Evolutionary conservation across 768 basidiomycete species (phyloP), one percentile per base, ranked within the genome.

Genomic region (Mycena floridula): DNA sequence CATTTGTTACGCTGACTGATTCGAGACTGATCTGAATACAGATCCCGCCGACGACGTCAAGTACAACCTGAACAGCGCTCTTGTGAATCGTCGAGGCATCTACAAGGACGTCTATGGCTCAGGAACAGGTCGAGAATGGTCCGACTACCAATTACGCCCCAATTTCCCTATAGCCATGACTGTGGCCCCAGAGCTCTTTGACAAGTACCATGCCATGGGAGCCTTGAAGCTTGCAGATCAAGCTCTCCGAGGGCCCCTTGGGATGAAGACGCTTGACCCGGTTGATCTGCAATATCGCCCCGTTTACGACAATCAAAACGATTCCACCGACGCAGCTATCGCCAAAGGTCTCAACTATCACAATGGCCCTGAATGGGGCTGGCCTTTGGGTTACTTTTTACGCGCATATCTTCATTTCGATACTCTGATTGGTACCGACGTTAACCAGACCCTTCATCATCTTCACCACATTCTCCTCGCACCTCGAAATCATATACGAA

Each of bases 91-190:
- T 12, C 77, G 96, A 46, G 96, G 95, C 4, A 95, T 97, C 58
- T 99, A 98, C 74, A 99, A 99, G 72, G 96, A 99, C 59, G 91
- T 98, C 6, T 86, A 86, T 53, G 91, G 94, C 30, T 93, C 96
- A 9, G 89, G 89, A 1, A 58, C 72, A 39, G 87, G 82, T 8
- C 77, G 90, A 44, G 89, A 95, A 63, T 97, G 92, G 92, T 89
- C 92, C 5, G 94, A 99, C 65, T 99, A 98, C 62, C 96, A 98
- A 63, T 76, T 96, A 52, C 77, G 93, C 48, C 79, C 82, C 55
- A 96, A 97, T 65, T 95, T 92, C 72, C 85, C 93, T 4, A 86
- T 97, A 47, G 90, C 96, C 0, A 97, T 98, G 94, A 77, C 85
- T 2, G 93, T 98, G 37, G 96, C 96, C 2, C 95, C 95, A 7